phyloP scores from a whole-genome alignment of 78 protist species.

The Isochrysis galbana region DNA sequence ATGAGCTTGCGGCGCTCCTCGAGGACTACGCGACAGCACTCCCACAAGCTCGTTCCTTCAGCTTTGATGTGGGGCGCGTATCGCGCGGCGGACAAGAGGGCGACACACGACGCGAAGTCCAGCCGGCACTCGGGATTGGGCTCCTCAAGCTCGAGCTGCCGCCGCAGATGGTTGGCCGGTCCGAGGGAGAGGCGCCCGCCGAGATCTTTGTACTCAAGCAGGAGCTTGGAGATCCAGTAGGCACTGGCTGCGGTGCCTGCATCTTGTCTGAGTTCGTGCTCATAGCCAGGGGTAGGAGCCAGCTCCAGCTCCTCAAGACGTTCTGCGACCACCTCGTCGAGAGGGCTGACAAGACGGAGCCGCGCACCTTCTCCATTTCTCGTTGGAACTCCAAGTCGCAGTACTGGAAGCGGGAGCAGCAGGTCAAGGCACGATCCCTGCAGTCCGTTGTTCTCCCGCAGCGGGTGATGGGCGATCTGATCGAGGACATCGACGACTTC shows the following conservation, averaged over 20 bases:
- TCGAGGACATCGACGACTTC: slow-evolving; percentile 32
- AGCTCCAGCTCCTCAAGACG: not conserved
- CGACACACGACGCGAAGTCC: too few relatives aligned
- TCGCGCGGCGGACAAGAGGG: too few relatives aligned
- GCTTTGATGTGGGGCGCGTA: too few relatives aligned
- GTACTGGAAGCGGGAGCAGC: not conserved
- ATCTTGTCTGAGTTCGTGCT: not conserved
- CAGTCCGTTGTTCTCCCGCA: slow-evolving; percentile 19
- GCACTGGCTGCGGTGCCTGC: not conserved
- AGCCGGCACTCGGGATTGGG: too few relatives aligned
- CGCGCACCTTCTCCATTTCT: not conserved
- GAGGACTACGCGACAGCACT: too few relatives aligned
- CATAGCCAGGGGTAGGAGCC: not conserved
- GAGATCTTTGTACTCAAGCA: too few relatives aligned
- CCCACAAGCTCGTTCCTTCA: too few relatives aligned
- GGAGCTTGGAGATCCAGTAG: not conserved
- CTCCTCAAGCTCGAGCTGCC: too few relatives aligned
- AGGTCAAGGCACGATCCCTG: not conserved
- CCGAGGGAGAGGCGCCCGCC: too few relatives aligned
- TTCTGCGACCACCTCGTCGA: not conserved
- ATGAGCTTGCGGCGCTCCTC: too few relatives aligned
- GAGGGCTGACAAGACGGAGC: not conserved
- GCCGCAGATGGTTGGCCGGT: too few relatives aligned
- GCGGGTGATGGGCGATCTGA: not conserved
- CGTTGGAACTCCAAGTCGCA: not conserved